Conservation (phyloP, 1,284 basidiomycete genomes). For the Irpex rosettiformis region DNA sequence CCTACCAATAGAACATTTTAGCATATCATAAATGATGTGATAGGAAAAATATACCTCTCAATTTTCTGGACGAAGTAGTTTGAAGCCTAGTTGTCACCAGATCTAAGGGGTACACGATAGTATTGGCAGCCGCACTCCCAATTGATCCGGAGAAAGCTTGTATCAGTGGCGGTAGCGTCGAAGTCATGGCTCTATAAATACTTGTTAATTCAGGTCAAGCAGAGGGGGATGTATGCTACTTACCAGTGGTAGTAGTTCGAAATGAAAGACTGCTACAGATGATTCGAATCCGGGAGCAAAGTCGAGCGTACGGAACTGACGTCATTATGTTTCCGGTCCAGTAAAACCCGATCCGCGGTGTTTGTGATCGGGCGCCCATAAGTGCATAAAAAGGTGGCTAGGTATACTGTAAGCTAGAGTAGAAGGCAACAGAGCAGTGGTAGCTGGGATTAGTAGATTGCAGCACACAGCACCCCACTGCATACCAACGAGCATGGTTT, state of each 20-base stretch:
- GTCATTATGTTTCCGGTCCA: background rate
- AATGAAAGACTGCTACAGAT: background rate
- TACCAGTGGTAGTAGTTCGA: background rate
- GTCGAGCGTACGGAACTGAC: background rate
- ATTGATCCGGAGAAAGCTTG: conserved; percentile 55
- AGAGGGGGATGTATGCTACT: background rate
- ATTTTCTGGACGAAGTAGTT: conserved; percentile 20
- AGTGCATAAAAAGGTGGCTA: background rate
- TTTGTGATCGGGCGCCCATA: background rate
- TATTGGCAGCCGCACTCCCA: conserved; percentile 50
- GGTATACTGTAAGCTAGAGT: no score
- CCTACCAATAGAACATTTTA: conserved; percentile 20
- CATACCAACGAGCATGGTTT: no score
- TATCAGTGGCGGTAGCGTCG: conserved; percentile 50
- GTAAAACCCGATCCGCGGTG: background rate
- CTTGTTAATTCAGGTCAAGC: no score
- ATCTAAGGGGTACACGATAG: conserved; percentile 51
- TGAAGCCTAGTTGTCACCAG: conserved; percentile 45
- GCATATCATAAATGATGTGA: background rate
- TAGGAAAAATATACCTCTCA: conserved; percentile 16
- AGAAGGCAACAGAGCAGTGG: no score
- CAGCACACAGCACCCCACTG: no score
- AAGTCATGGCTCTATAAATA: conserved; percentile 38
- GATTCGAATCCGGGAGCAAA: background rate
- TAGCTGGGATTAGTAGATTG: no score